These are phyloP conservation scores for Phytopythium cucurbitacearum DNA, from an alignment of 352 stramenopile genomes.

Conservation along the genomic window DNA sequence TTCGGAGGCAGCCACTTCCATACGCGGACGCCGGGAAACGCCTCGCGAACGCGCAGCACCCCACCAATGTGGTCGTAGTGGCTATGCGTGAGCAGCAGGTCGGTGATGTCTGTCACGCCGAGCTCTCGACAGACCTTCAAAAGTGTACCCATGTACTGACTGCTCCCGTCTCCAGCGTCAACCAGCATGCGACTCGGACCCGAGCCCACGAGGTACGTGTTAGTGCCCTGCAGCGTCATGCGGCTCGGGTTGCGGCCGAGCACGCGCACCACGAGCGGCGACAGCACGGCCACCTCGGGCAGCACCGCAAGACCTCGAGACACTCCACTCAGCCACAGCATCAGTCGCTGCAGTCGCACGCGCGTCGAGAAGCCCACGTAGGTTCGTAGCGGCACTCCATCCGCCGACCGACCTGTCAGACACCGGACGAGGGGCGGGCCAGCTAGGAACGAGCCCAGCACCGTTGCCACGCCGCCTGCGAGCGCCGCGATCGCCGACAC, in stretches of 20 bases:
- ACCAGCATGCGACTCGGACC: slow-evolving; percentile 62
- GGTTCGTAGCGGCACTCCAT: slow-evolving; percentile 21
- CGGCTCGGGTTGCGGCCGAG: slow-evolving; percentile 82
- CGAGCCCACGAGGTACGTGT: slow-evolving; percentile 87
- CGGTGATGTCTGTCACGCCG: slow-evolving; percentile 47
- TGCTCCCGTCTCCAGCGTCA: slow-evolving; percentile 77
- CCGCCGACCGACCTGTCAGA: no score
- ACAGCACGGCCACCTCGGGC: slow-evolving; percentile 34
- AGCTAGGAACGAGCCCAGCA: no score
- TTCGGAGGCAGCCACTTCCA: slow-evolving; percentile 65
- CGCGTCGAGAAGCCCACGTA: slow-evolving; percentile 41
- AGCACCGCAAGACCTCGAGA: slow-evolving; percentile 33
- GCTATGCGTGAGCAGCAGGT: slow-evolving; percentile 87
- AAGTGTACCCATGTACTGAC: slow-evolving; percentile 39
- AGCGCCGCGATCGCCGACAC: no score
- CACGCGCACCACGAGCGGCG: slow-evolving; percentile 57
- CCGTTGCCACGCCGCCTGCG: no score
- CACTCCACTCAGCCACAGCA: slow-evolving; percentile 40
- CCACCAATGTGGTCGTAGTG: slow-evolving; percentile 89
- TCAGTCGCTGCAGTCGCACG: slow-evolving; percentile 34
- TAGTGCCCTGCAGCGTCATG: slow-evolving; percentile 88
- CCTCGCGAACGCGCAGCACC: slow-evolving; percentile 44
- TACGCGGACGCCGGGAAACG: slow-evolving; percentile 49
- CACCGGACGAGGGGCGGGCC: no score
- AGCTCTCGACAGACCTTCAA: slow-evolving; percentile 29